These are phyloP conservation scores for Penicillium sp. DNA, from an alignment of 2,329 filamentous ascomycete genomes.

Conservation along the genomic window DNA sequence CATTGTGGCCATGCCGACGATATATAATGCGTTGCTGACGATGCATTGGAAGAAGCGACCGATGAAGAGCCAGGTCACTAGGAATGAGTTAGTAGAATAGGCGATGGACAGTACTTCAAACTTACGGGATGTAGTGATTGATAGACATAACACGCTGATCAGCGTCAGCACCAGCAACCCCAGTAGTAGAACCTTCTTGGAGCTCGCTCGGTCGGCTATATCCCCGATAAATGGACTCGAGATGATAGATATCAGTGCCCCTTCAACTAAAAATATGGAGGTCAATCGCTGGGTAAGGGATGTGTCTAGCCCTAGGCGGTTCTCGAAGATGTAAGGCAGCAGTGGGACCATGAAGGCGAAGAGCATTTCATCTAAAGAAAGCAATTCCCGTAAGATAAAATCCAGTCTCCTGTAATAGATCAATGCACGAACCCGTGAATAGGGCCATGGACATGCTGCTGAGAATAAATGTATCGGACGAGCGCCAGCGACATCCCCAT, in stretches of 20 bases:
- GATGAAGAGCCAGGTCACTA: slow-evolving; percentile 10
- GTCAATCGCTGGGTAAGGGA: slow-evolving; percentile 15
- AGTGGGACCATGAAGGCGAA: slow-evolving; percentile 23
- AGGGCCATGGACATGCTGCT: slow-evolving; percentile 18
- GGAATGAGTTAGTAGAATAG: not conserved
- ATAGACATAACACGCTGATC: slow-evolving; percentile 11
- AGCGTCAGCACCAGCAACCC: slow-evolving; percentile 7
- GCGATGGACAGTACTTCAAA: not conserved
- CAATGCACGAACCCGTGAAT: slow-evolving; percentile 13
- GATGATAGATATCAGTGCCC: slow-evolving; percentile 17
- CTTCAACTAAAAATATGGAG: slow-evolving; percentile 20
- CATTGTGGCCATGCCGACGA: slow-evolving; percentile 14
- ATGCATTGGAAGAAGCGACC: slow-evolving; percentile 17
- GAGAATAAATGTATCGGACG: slow-evolving; percentile 19
- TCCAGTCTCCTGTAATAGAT: not conserved
- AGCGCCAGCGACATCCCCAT: slow-evolving; percentile 18
- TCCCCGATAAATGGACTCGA: slow-evolving; percentile 19
- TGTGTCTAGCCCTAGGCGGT: slow-evolving; percentile 14
- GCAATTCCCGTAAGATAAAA: not conserved
- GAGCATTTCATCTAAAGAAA: slow-evolving; percentile 17
- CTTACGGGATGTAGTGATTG: slow-evolving; percentile 7
- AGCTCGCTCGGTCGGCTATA: slow-evolving; percentile 13
- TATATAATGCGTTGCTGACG: slow-evolving; percentile 11
- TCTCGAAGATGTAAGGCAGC: slow-evolving; percentile 18
- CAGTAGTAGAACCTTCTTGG: slow-evolving; percentile 15